Conservation (phyloP, 805 yeast species). For the Candida hungchunana region DNA sequence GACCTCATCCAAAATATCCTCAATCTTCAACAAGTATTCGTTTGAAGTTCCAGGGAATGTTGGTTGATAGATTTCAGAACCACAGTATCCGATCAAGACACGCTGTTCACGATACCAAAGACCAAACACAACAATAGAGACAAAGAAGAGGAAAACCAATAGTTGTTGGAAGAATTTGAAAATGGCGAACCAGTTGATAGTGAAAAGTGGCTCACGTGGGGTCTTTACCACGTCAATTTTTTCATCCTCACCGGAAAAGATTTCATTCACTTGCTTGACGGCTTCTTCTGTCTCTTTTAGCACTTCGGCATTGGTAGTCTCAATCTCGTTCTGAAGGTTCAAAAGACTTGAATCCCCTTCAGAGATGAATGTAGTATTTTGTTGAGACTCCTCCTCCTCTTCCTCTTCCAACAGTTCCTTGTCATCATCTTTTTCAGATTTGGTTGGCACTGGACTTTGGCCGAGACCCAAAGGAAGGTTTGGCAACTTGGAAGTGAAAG, state of each 20-base stretch:
- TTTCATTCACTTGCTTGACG: conserved; percentile 22
- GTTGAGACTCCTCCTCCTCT: conserved; percentile 8
- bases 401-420: conserved; percentile 7
- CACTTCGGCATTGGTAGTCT: conserved; percentile 19
- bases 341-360: conserved; percentile 16
- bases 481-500: conserved; percentile 8
- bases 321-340: conserved; percentile 24
- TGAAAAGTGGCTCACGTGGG: conserved; percentile 2
- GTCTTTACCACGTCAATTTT: conserved; percentile 8
- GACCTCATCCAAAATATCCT: conserved; percentile 40
- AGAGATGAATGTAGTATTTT: conserved; percentile 5
- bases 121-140: conserved; percentile 36
- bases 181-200: conserved; percentile 13
- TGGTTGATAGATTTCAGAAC: conserved; percentile 47
- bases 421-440: conserved; percentile 7
- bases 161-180: conserved; percentile 22
- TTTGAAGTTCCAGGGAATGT: conserved; percentile 33
- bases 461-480: not conserved
- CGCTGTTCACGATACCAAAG: conserved; percentile 66
- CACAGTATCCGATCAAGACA: conserved; percentile 69
- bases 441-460: not conserved
- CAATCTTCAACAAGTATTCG: conserved; percentile 33
- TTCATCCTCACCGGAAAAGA: conserved; percentile 13
- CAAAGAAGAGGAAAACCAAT: conserved; percentile 33
- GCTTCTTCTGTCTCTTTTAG: conserved; percentile 28